These are phyloP conservation scores for Lactifluus rugatus DNA, from an alignment of 768 basidiomycete species.

Conservation along the genomic window DNA sequence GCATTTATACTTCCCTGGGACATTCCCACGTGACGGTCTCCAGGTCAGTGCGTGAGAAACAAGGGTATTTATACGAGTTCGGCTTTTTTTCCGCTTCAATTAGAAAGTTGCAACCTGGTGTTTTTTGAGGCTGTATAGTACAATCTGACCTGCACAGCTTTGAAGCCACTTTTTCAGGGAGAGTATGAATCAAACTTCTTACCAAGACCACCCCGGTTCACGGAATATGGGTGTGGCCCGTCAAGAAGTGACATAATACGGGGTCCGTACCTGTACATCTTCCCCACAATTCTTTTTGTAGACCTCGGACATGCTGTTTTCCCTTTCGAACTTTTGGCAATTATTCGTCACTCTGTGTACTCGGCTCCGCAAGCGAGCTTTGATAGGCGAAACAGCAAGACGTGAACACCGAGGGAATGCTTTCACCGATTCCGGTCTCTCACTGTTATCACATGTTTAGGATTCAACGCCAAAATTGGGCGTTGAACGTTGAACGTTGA, in stretches of 20 bases:
- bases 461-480: neutral
- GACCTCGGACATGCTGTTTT: neutral
- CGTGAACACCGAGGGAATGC: neutral
- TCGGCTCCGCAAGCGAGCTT: slow-evolving; percentile 12
- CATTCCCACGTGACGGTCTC: slow-evolving; percentile 10
- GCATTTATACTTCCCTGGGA: slow-evolving; percentile 15
- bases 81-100: slow-evolving; percentile 15
- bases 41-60: slow-evolving; percentile 48
- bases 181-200: slow-evolving; percentile 43
- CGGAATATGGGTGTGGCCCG: slow-evolving; percentile 46
- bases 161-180: slow-evolving; percentile 47
- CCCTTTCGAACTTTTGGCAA: neutral
- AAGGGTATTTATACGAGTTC: too few relatives aligned
- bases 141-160: slow-evolving; percentile 27
- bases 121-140: slow-evolving; percentile 45
- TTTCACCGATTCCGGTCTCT: neutral
- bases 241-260: slow-evolving; percentile 32
- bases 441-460: slow-evolving; percentile 5
- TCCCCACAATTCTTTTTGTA: neutral
- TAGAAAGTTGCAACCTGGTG: slow-evolving; percentile 68
- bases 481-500: neutral
- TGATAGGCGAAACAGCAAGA: neutral
- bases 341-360: neutral
- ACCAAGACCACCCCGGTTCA: slow-evolving; percentile 56
- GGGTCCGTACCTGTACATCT: neutral